These are phyloP conservation scores for Tolypocladium tropicale DNA, from an alignment of 2,329 filamentous ascomycete genomes.

Conservation along the genomic window DNA sequence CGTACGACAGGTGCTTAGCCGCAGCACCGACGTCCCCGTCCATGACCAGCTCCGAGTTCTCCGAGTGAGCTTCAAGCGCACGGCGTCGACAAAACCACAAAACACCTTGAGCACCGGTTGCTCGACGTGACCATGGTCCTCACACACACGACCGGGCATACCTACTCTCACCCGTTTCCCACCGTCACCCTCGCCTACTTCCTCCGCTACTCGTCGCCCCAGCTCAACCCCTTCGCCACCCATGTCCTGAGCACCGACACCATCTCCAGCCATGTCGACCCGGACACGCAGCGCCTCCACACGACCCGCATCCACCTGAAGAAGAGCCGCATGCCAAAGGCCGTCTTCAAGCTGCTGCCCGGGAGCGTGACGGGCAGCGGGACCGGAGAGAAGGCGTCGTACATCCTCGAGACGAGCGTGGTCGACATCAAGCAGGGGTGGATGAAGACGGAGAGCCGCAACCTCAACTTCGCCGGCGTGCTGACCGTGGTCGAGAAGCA, in stretches of 20 bases:
- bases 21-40: conserved; percentile 5
- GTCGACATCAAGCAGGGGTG: conserved; percentile 72
- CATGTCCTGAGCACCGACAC: conserved; percentile 80
- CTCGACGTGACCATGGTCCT: conserved; percentile 42
- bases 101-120: not conserved
- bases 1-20: conserved; percentile 3
- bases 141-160: conserved; percentile 56
- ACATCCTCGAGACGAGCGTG: conserved; percentile 70
- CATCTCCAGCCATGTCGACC: conserved; percentile 63
- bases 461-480: conserved; percentile 74
- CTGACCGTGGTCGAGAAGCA: conserved; percentile 71
- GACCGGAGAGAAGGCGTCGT: conserved; percentile 57
- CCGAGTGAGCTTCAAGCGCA: conserved; percentile 11
- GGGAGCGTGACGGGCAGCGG: conserved; percentile 55
- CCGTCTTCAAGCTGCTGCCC: conserved; percentile 67
- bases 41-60: conserved; percentile 12
- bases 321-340: conserved; percentile 65
- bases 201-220: conserved; percentile 66
- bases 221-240: conserved; percentile 66
- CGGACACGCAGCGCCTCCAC: conserved; percentile 61
- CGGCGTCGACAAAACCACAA: not conserved
- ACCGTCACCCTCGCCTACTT: conserved; percentile 85
- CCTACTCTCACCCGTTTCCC: conserved; percentile 72
- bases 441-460: conserved; percentile 74
- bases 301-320: conserved; percentile 76